Evolutionary conservation across 768 basidiomycete genomes (phyloP).

Genomic region (Gautieria morchelliformis): DNA sequence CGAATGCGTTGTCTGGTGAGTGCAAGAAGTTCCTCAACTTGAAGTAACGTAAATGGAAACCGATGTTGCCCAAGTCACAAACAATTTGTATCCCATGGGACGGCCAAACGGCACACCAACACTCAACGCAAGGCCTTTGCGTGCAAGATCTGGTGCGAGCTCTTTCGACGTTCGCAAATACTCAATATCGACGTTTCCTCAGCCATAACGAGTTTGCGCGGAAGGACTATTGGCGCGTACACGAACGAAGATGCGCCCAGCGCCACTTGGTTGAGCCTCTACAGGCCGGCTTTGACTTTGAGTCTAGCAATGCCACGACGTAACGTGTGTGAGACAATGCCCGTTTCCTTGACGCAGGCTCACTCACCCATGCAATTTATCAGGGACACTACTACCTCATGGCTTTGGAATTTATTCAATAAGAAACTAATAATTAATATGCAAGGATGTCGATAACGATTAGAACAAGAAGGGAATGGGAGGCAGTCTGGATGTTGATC

Average conservation of each 20-base stretch:
- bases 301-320: background rate
- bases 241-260: background rate
- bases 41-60: background rate
- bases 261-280: background rate
- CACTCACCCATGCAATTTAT: no score
- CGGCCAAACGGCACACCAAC: background rate
- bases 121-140: background rate
- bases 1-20: background rate
- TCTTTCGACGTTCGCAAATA: background rate
- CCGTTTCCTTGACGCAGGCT: no score
- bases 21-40: background rate
- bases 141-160: background rate
- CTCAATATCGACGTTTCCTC: background rate
- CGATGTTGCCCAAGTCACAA: background rate
- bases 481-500: no score
- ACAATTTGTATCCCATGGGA: background rate
- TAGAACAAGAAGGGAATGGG: no score
- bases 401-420: no score
- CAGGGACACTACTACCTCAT: no score
- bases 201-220: background rate
- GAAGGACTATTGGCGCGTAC: background rate
- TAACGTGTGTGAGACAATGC: background rate
- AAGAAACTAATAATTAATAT: no score
- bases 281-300: background rate
- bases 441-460: no score